These are phyloP conservation scores for Torrubiella hemipterigena DNA, from an alignment of 2,329 filamentous ascomycete genomes.

Conservation along the genomic window DNA sequence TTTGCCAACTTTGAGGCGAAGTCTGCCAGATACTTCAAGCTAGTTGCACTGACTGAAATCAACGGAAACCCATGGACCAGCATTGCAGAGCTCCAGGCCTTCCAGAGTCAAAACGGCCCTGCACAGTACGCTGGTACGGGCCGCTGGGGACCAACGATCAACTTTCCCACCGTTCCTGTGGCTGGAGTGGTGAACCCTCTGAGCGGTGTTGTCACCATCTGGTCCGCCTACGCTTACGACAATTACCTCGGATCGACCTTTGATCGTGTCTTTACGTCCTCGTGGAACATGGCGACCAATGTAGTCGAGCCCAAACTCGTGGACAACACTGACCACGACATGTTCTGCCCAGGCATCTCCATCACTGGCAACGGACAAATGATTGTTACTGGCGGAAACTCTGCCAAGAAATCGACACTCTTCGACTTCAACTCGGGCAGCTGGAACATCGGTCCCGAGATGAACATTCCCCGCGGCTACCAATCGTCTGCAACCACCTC, in stretches of 20 bases:
- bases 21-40: conserved; percentile 16
- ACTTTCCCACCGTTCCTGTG: conserved; percentile 23
- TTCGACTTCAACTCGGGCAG: conserved; percentile 24
- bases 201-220: conserved; percentile 14
- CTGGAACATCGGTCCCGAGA: conserved; percentile 27
- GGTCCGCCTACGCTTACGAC: conserved; percentile 12
- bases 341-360: conserved; percentile 46
- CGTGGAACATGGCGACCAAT: conserved; percentile 21
- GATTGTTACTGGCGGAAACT: conserved; percentile 41
- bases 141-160: conserved; percentile 20
- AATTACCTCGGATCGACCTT: conserved; percentile 6
- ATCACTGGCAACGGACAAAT: conserved; percentile 34
- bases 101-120: conserved; percentile 12
- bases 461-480: conserved; percentile 38
- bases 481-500: conserved; percentile 37
- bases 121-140: conserved; percentile 13
- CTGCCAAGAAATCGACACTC: conserved; percentile 33
- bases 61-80: conserved; percentile 17
- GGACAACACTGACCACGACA: conserved; percentile 34
- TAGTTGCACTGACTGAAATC: conserved; percentile 17
- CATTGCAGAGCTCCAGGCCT: conserved; percentile 19
- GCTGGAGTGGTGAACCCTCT: conserved; percentile 15
- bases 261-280: conserved; percentile 9
- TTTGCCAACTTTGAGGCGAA: conserved; percentile 19
- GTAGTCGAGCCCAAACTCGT: conserved; percentile 9